These are phyloP conservation scores for Phyllosticta capitalensis DNA, from an alignment of 2,329 filamentous ascomycete genomes.

Conservation along the genomic window DNA sequence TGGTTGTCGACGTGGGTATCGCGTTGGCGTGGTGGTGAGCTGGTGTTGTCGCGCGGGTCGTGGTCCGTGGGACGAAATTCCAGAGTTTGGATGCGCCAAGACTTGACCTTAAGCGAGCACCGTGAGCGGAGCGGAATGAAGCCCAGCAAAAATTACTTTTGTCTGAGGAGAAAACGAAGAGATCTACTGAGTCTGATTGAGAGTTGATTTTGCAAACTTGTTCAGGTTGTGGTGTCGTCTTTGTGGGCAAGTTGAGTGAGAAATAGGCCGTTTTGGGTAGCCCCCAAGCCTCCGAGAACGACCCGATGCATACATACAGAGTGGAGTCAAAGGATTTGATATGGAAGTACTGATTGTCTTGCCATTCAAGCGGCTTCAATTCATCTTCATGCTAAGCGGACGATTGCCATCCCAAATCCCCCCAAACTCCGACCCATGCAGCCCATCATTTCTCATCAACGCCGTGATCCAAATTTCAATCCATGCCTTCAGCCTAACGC, in stretches of 20 bases:
- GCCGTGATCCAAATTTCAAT: not conserved
- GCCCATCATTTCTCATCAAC: not conserved
- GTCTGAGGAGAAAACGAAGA: not conserved
- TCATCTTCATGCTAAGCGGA: not conserved
- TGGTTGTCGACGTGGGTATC: conserved; percentile 14
- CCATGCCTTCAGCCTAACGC: conserved; percentile 1
- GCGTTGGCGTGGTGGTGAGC: not conserved
- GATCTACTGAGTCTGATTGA: not conserved
- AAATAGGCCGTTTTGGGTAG: not conserved
- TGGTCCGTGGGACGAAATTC: conserved; percentile 13
- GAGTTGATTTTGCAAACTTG: not conserved
- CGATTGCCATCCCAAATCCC: not conserved
- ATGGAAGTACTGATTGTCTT: not conserved
- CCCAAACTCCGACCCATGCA: conserved; percentile 4
- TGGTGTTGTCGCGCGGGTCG: conserved; percentile 7
- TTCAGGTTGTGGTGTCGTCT: not conserved
- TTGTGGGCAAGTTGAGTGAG: not conserved
- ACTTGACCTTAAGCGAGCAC: not conserved
- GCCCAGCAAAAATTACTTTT: not conserved
- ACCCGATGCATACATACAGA: not conserved
- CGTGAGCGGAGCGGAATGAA: not conserved
- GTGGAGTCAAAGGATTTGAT: not conserved
- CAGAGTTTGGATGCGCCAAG: not conserved
- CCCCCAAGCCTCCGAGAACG: not conserved
- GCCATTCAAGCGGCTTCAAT: not conserved